These are phyloP conservation scores for Aspergillus sojae DNA, from an alignment of 2,329 filamentous ascomycete genomes.

Conservation along the genomic window DNA sequence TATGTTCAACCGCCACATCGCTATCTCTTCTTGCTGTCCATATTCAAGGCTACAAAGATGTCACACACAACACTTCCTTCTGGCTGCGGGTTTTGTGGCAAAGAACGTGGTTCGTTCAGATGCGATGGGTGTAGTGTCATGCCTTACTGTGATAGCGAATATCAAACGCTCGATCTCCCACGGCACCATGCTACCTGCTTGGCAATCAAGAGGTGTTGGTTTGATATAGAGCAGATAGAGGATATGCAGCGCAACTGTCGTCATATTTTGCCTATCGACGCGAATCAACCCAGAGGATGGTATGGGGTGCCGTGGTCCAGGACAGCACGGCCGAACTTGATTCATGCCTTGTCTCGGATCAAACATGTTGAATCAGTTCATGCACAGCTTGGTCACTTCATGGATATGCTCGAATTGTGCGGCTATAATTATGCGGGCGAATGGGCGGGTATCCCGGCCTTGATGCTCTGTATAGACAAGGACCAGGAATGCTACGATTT, in stretches of 20 bases:
- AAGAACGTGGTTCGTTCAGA: neutral
- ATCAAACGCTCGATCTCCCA: neutral
- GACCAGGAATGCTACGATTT: neutral
- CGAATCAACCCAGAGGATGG: too few species aligned
- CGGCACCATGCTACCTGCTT: neutral
- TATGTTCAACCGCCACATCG: too few species aligned
- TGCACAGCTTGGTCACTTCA: neutral
- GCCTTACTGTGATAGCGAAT: neutral
- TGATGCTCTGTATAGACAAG: neutral
- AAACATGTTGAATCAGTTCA: neutral
- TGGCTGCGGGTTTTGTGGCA: neutral
- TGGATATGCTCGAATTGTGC: neutral
- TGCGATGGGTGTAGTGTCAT: neutral
- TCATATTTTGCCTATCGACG: too few species aligned
- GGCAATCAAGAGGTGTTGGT: neutral
- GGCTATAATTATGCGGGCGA: neutral
- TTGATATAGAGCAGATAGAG: neutral
- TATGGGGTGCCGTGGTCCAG: neutral
- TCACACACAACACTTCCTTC: neutral
- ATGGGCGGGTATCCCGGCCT: neutral
- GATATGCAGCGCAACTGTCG: fast-evolving
- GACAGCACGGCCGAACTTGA: neutral
- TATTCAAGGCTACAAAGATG: neutral
- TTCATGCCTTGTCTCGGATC: neutral
- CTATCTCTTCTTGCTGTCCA: neutral